Conservation (phyloP, 306 rosid genomes). For the Vicia sativa region DNA sequence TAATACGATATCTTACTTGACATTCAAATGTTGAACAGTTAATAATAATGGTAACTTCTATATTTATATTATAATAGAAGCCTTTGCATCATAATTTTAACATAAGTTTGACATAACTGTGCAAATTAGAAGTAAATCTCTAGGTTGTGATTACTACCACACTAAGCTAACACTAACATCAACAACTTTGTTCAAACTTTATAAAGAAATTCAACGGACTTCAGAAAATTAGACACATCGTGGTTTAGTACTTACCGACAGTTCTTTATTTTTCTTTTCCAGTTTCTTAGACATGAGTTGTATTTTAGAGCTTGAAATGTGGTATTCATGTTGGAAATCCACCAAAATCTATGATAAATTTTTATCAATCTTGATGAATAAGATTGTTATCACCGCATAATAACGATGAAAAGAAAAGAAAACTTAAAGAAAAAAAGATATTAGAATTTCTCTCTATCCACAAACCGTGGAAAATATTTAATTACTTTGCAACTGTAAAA, state of each 20-base stretch:
- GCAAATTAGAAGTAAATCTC: not conserved
- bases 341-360: too few relatives aligned
- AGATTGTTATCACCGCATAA: too few relatives aligned
- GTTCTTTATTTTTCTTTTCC: not conserved
- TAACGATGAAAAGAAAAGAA: too few relatives aligned
- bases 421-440: too few relatives aligned
- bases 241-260: conserved; percentile 1
- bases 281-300: not conserved
- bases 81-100: not conserved
- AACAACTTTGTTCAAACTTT: not conserved
- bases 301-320: not conserved
- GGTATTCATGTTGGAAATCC: too few relatives aligned
- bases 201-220: not conserved
- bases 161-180: not conserved
- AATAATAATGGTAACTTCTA: conserved; percentile 12
- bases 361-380: too few relatives aligned
- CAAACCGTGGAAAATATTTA: too few relatives aligned
- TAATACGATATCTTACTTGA: not conserved
- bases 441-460: too few relatives aligned
- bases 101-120: not conserved
- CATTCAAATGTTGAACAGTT: not conserved
- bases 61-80: conserved; percentile 17
- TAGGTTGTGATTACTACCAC: conserved; percentile 9
- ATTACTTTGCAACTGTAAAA: too few relatives aligned
- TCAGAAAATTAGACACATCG: not conserved